Conservation (phyloP, 148 eudicot genomes). For the Spergularia bocconei region DNA sequence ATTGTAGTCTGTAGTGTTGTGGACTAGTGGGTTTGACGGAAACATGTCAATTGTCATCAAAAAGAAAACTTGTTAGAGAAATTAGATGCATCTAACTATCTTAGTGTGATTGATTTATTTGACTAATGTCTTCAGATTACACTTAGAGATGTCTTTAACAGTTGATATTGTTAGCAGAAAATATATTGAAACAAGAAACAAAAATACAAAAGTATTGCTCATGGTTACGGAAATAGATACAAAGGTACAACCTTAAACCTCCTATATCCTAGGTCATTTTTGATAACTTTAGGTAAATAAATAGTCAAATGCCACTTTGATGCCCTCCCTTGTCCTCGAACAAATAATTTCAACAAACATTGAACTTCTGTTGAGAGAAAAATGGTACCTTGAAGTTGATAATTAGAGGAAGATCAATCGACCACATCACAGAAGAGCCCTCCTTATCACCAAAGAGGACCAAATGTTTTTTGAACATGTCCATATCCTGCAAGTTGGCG, state of each 20-base stretch:
- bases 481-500: constrained; percentile 71
- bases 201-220: neutral
- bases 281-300: neutral
- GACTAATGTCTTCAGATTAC: neutral
- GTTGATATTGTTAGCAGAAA: neutral
- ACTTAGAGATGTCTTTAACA: neutral
- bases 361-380: neutral
- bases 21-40: neutral
- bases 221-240: neutral
- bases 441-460: constrained; percentile 61
- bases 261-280: neutral
- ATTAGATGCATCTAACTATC: neutral
- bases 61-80: neutral
- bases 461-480: constrained; percentile 66
- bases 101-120: neutral
- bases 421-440: constrained; percentile 63
- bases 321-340: neutral
- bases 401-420: constrained; percentile 62
- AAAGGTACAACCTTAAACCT: neutral
- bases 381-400: constrained; percentile 45
- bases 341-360: neutral
- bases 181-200: neutral
- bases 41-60: neutral
- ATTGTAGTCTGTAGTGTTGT: too few species aligned
- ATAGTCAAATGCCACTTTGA: neutral